Conservation (phyloP, 169 alveolate species). For the Plasmodium yoelii region DNA sequence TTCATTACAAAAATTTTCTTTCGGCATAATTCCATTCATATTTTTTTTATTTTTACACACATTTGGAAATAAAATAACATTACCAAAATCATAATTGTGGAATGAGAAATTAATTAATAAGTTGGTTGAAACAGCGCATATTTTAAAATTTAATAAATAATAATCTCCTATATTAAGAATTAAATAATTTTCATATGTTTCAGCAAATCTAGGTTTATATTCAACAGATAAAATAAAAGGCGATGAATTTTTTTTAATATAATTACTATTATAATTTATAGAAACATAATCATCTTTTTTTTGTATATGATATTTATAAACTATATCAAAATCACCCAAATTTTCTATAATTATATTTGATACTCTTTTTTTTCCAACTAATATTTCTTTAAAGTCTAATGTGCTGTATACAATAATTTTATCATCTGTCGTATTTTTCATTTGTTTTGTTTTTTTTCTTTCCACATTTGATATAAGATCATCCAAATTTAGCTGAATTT, state of each 20-base stretch:
- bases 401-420: not conserved
- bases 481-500: constrained; percentile 21
- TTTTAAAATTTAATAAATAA: constrained; percentile 43
- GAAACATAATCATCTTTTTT: constrained; percentile 50
- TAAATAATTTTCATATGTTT: constrained; percentile 46
- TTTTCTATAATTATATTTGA: constrained; percentile 62
- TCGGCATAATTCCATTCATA: not conserved
- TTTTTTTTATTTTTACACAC: constrained; percentile 14
- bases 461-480: constrained; percentile 5
- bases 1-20: constrained; percentile 5
- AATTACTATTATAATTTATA: constrained; percentile 25
- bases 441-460: constrained; percentile 16
- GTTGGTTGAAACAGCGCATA: constrained; percentile 39
- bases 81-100: constrained; percentile 71
- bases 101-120: constrained; percentile 65
- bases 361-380: constrained; percentile 47
- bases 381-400: constrained; percentile 60
- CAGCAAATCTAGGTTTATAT: constrained; percentile 21
- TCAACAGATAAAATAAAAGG: constrained; percentile 20
- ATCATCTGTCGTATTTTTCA: constrained; percentile 12
- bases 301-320: constrained; percentile 67
- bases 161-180: constrained; percentile 54
- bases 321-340: constrained; percentile 46
- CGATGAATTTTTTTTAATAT: constrained; percentile 20
- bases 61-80: constrained; percentile 57